These are phyloP conservation scores for Mallotus repandus DNA, from an alignment of 441 rosid species.

Conservation along the genomic window DNA sequence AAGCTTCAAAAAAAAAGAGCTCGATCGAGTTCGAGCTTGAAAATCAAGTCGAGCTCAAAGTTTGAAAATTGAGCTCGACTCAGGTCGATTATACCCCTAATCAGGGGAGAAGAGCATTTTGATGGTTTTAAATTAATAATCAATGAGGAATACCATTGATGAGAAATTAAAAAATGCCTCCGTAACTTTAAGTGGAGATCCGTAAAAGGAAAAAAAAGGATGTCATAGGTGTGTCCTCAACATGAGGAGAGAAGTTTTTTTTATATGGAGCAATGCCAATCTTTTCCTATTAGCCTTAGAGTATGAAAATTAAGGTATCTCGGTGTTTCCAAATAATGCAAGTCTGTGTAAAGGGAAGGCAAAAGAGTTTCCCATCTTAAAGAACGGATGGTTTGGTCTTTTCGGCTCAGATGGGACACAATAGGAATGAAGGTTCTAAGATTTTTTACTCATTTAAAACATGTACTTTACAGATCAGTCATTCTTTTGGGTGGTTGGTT, in stretches of 20 bases:
- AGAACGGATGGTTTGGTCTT: background rate
- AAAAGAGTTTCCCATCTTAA: background rate
- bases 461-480: background rate
- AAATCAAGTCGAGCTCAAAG: too few species aligned
- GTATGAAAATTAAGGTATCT: background rate
- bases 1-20: too few species aligned
- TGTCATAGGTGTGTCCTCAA: background rate
- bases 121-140: background rate
- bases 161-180: background rate
- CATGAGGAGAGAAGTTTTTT: background rate
- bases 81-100: too few species aligned
- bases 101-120: background rate
- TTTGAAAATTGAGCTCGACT: too few species aligned
- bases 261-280: background rate
- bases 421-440: background rate
- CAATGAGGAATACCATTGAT: background rate
- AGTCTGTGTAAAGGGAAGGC: background rate
- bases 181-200: background rate
- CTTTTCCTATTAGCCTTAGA: background rate
- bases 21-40: too few species aligned
- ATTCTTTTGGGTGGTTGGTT: background rate
- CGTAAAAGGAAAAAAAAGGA: background rate
- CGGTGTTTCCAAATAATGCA: background rate
- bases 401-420: background rate
- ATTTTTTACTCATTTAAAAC: background rate